These are phyloP conservation scores for Coemansia erecta DNA, from an alignment of 192 early-diverging fungal genomes.

Conservation along the genomic window DNA sequence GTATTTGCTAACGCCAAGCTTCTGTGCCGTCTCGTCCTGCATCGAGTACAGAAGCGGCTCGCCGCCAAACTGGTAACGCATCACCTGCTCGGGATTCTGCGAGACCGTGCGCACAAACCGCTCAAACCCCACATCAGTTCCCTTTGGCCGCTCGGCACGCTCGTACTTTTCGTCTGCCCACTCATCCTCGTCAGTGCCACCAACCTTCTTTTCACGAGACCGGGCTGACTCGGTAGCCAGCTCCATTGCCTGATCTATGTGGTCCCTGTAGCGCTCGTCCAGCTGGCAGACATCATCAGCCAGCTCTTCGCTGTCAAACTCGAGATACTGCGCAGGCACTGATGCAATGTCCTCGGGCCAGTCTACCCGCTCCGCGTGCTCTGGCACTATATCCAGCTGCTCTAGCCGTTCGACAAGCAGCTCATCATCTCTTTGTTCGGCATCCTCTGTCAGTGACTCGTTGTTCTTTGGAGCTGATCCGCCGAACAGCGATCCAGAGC, in stretches of 20 bases:
- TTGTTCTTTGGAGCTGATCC: not conserved
- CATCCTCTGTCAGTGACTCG: not conserved
- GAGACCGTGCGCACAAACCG: conserved; percentile 71
- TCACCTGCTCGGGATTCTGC: conserved; percentile 78
- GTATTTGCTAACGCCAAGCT: conserved; percentile 20
- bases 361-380: conserved; percentile 15
- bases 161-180: conserved; percentile 88
- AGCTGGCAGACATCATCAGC: conserved; percentile 2
- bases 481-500: conserved; percentile 31
- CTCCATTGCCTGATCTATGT: conserved; percentile 34
- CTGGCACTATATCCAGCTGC: conserved; percentile 1
- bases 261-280: conserved; percentile 15
- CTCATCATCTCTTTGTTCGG: not conserved
- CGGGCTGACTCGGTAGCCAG: conserved; percentile 8
- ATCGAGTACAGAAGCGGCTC: conserved; percentile 65
- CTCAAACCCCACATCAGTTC: conserved; percentile 78
- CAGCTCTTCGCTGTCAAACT: conserved; percentile 30
- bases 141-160: conserved; percentile 63
- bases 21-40: conserved; percentile 53
- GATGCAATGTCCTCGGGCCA: conserved; percentile 13
- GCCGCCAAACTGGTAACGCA: conserved; percentile 76
- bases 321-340: conserved; percentile 28
- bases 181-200: conserved; percentile 28
- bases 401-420: not conserved
- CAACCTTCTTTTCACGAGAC: not conserved